Percentiles rank a stretch among this genome's conserved stretches.
These are phyloP conservation scores for Zasmidium cellare DNA, from an alignment of 2,329 filamentous ascomycete genomes.

Conservation along the genomic window DNA sequence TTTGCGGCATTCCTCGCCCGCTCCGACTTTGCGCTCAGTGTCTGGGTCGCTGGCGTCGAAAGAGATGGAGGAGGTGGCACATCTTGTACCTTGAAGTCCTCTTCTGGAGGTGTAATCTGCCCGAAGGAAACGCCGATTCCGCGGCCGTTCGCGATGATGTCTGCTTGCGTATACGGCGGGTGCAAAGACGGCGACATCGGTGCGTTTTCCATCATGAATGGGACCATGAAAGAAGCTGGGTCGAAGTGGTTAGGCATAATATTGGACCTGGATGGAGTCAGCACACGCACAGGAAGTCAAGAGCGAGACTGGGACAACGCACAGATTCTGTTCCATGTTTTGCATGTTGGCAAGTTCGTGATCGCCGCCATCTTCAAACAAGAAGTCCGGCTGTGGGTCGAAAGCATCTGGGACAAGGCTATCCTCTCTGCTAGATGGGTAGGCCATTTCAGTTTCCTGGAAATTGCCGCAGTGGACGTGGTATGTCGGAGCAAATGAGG, in stretches of 20 bases:
- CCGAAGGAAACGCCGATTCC: slow-evolving; percentile 29
- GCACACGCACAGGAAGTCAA: background rate
- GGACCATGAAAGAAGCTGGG: slow-evolving; percentile 1
- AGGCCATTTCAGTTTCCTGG: too few species aligned
- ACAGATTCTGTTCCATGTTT: too few species aligned
- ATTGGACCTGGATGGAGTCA: background rate
- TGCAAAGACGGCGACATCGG: slow-evolving; percentile 7
- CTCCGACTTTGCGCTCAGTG: slow-evolving; percentile 28
- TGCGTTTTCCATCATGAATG: slow-evolving; percentile 10
- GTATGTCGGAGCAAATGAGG: too few species aligned
- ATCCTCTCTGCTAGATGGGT: too few species aligned
- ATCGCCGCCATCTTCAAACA: slow-evolving; percentile 24
- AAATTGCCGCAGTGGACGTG: too few species aligned
- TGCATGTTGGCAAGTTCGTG: slow-evolving; percentile 25
- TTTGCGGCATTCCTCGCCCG: slow-evolving; percentile 34
- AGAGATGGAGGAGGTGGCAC: background rate
- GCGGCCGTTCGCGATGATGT: slow-evolving; percentile 22
- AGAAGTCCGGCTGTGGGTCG: slow-evolving; percentile 26
- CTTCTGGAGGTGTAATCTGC: slow-evolving; percentile 41
- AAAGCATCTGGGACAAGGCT: too few species aligned
- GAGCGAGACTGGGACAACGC: too few species aligned
- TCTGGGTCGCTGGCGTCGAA: slow-evolving; percentile 6
- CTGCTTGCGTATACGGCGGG: slow-evolving; percentile 14
- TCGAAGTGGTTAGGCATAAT: slow-evolving; percentile 1
- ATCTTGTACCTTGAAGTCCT: slow-evolving; percentile 20